A percentile compares a stretch with the other conserved stretches of the same genome.
Conservation (phyloP, 192 early-diverging fungal species). For the Umbelopsis ramanniana region DNA sequence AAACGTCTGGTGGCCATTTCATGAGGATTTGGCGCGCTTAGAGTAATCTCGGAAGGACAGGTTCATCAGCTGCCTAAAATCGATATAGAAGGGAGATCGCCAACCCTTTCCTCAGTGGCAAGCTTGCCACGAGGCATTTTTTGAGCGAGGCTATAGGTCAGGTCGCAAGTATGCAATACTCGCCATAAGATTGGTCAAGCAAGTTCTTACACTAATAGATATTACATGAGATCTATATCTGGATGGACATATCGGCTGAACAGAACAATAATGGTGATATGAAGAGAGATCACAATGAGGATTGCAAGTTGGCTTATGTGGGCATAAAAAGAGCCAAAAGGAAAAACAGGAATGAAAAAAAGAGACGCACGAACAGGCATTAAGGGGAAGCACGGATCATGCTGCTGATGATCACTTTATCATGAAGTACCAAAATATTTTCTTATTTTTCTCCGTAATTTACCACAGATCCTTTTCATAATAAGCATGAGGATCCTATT, state of each 20-base stretch:
- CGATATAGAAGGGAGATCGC: not conserved
- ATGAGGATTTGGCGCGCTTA: not conserved
- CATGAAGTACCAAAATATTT: not conserved
- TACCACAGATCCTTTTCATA: not conserved
- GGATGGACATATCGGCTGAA: too few species aligned
- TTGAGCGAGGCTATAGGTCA: not conserved
- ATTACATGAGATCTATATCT: too few species aligned
- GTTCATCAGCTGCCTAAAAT: not conserved
- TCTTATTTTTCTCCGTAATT: not conserved
- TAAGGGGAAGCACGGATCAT: conserved; percentile 18
- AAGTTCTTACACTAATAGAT: too few species aligned
- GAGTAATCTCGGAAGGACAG: too few species aligned
- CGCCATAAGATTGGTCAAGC: not conserved
- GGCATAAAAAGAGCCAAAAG: too few species aligned
- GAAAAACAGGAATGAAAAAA: not conserved
- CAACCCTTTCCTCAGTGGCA: not conserved
- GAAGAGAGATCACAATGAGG: not conserved
- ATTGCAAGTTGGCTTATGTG: too few species aligned
- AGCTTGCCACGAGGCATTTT: conserved; percentile 1
- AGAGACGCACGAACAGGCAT: not conserved
- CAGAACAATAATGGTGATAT: too few species aligned
- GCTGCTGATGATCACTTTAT: not conserved
- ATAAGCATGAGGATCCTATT: too few species aligned
- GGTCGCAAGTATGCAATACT: not conserved
- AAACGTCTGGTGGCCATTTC: not conserved